Evolutionary conservation across 2,329 filamentous ascomycete genomes (phyloP).

Genomic region (Exophiala spinifera): DNA sequence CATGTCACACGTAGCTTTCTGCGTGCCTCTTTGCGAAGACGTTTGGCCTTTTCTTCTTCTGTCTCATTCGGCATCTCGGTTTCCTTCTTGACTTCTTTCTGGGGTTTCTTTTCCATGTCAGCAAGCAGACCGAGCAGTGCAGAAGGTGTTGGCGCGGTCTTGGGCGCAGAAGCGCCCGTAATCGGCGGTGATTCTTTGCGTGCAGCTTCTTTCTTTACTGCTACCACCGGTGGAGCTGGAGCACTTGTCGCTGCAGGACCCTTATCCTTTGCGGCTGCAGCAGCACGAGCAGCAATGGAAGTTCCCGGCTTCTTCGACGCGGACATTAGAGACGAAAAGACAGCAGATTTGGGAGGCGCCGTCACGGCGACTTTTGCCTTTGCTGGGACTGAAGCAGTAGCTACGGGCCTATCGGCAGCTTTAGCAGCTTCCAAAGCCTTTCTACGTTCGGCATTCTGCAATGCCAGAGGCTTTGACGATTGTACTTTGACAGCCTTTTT

Average conservation of each 20-base stretch:
- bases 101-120: slow-evolving; percentile 54
- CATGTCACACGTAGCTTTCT: slow-evolving; percentile 60
- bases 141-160: slow-evolving; percentile 36
- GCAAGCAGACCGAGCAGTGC: slow-evolving; percentile 50
- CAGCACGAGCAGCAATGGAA: slow-evolving; percentile 48
- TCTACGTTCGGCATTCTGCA: slow-evolving; percentile 28
- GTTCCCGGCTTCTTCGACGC: slow-evolving; percentile 51
- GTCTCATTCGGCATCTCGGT: slow-evolving; percentile 57
- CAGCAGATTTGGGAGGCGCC: slow-evolving; percentile 39
- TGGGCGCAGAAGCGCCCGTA: neutral
- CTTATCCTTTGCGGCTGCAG: slow-evolving; percentile 34
- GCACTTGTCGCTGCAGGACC: slow-evolving; percentile 33
- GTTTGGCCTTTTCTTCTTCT: slow-evolving; percentile 57
- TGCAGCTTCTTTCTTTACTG: slow-evolving; percentile 33
- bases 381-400: slow-evolving; percentile 17
- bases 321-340: slow-evolving; percentile 47
- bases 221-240: slow-evolving; percentile 20
- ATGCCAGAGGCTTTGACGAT: slow-evolving; percentile 30
- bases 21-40: slow-evolving; percentile 59
- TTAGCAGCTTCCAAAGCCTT: slow-evolving; percentile 25
- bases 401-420: slow-evolving; percentile 11
- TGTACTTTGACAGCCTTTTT: slow-evolving; percentile 40
- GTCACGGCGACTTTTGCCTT: slow-evolving; percentile 37
- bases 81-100: slow-evolving; percentile 50
- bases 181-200: slow-evolving; percentile 36